Evolutionary conservation across 768 basidiomycete species (phyloP).

Genomic region (Podaxis carcinomalis): DNA sequence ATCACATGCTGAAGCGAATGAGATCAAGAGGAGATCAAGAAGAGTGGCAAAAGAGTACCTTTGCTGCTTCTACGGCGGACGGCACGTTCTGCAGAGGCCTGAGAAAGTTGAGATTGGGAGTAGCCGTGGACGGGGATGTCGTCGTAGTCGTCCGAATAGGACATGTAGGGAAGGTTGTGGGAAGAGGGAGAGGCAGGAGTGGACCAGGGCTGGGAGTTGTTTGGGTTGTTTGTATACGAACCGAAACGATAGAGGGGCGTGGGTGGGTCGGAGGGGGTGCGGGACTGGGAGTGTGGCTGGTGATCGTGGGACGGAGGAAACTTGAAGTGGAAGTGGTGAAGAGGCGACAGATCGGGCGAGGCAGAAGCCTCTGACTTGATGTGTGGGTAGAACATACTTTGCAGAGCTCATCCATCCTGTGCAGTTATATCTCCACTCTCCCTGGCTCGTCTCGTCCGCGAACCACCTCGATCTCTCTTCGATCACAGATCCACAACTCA

Average conservation of each 20-base stretch:
- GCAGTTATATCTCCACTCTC: neutral
- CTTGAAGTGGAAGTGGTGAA: constrained; percentile 33
- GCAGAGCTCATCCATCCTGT: neutral
- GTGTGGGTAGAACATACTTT: constrained; percentile 18
- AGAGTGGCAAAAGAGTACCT: constrained; percentile 34
- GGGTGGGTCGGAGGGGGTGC: constrained; percentile 26
- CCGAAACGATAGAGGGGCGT: constrained; percentile 32
- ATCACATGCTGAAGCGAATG: constrained; percentile 60
- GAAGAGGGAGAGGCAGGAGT: constrained; percentile 16
- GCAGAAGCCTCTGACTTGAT: constrained; percentile 40
- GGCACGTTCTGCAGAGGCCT: constrained; percentile 40
- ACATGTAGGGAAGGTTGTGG: constrained; percentile 23
- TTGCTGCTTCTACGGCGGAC: constrained; percentile 75
- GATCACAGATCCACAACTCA: constrained; percentile 9
- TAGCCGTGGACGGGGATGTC: constrained; percentile 24
- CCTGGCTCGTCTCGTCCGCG: constrained; percentile 8
- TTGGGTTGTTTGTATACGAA: constrained; percentile 8
- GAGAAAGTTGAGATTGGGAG: constrained; percentile 41
- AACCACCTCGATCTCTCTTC: constrained; percentile 3
- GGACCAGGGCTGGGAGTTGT: constrained; percentile 9
- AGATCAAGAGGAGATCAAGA: constrained; percentile 2
- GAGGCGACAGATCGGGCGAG: constrained; percentile 39
- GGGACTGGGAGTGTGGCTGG: constrained; percentile 21
- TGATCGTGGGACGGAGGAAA: constrained; percentile 26
- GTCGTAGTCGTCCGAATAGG: constrained; percentile 62